A percentile compares a stretch with the other conserved stretches of the same genome.
Conservation (phyloP, 2,329 filamentous ascomycete genomes). For the Orbilia javanica region DNA sequence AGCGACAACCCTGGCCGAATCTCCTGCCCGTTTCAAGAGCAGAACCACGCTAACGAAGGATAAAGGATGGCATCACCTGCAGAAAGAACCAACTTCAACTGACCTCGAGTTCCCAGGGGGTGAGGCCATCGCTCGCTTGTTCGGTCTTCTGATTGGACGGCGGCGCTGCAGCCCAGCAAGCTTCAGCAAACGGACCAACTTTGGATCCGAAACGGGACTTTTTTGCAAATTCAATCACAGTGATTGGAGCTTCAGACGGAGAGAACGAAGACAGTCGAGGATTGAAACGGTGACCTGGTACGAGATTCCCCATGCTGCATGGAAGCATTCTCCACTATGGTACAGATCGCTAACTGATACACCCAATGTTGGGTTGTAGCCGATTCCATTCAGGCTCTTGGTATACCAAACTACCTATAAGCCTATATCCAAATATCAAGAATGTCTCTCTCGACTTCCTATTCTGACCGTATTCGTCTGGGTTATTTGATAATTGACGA, state of each 20-base stretch:
- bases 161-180: background rate
- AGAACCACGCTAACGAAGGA: slow-evolving; percentile 12
- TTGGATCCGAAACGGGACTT: slow-evolving; percentile 49
- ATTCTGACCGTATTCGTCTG: slow-evolving; percentile 17
- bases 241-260: slow-evolving; percentile 24
- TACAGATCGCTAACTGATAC: slow-evolving; percentile 42
- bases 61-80: slow-evolving; percentile 23
- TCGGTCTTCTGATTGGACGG: slow-evolving; percentile 37
- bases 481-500: background rate
- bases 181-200: slow-evolving; percentile 40
- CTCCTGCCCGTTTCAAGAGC: slow-evolving; percentile 36
- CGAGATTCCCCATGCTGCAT: slow-evolving; percentile 2
- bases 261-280: background rate
- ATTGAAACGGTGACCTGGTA: slow-evolving; percentile 37
- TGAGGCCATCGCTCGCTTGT: slow-evolving; percentile 46
- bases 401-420: background rate
- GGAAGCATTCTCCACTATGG: slow-evolving; percentile 17
- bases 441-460: slow-evolving; percentile 5
- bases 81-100: slow-evolving; percentile 1
- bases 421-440: slow-evolving; percentile 3
- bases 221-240: slow-evolving; percentile 37
- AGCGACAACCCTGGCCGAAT: slow-evolving; percentile 28
- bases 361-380: background rate
- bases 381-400: slow-evolving; percentile 10
- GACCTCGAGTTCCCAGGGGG: background rate